Conservation (phyloP, 2,329 filamentous ascomycete species). For the Aspergillus clavatus region DNA sequence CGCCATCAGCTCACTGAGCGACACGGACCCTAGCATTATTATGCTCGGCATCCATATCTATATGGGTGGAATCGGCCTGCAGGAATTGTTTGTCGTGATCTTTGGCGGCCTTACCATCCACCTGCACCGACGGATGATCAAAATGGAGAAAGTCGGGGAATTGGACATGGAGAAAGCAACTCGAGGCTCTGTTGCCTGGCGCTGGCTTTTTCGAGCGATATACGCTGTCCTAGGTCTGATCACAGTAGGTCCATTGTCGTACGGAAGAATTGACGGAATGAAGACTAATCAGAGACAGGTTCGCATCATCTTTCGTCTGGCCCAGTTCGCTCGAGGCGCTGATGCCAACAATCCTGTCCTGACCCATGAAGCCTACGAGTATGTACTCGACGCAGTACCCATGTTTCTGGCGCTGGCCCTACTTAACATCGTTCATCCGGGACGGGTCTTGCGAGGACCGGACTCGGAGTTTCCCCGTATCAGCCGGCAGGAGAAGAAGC, state of each 20-base stretch:
- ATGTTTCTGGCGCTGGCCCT: conserved; percentile 49
- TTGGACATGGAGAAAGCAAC: conserved; percentile 20
- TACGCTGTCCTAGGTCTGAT: conserved; percentile 43
- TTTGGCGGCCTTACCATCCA: conserved; percentile 41
- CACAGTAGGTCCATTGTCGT: too few species aligned
- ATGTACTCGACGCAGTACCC: conserved; percentile 50
- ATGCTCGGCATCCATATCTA: conserved; percentile 47
- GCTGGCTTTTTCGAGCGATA: conserved; percentile 34
- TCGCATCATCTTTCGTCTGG: conserved; percentile 56
- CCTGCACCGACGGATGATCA: conserved; percentile 33
- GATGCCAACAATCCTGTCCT: conserved; percentile 59
- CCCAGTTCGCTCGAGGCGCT: conserved; percentile 52
- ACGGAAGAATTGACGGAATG: too few species aligned
- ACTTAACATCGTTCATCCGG: conserved; percentile 47
- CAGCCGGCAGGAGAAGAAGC: too few species aligned
- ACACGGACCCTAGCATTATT: conserved; percentile 23
- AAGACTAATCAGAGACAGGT: too few species aligned
- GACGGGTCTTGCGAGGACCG: conserved; percentile 35
- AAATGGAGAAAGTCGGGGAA: conserved; percentile 21
- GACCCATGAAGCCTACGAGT: conserved; percentile 57
- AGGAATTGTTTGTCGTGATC: conserved; percentile 48
- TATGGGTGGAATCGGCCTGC: conserved; percentile 51
- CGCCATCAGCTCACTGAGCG: conserved; percentile 27
- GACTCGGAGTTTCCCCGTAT: too few species aligned
- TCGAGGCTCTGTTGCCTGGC: too few species aligned